These are phyloP conservation scores for Penicillium egyptiacum DNA, from an alignment of 495 filamentous ascomycete genomes.

Conservation along the genomic window DNA sequence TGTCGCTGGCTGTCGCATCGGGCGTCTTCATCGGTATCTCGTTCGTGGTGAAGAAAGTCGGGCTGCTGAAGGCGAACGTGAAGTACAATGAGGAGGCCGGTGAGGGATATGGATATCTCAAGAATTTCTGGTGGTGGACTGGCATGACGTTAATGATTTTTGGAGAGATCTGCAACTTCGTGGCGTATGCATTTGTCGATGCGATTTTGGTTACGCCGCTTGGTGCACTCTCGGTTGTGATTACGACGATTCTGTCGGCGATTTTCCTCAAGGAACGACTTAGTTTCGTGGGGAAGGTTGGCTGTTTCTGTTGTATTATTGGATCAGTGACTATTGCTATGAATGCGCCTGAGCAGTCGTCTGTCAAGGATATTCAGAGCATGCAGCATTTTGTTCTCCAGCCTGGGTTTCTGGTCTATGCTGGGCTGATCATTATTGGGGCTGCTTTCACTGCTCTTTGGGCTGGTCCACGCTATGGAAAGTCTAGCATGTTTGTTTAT, in stretches of 20 bases:
- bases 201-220: constrained; percentile 94
- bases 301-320: constrained; percentile 92
- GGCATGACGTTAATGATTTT: constrained; percentile 98
- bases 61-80: constrained; percentile 85
- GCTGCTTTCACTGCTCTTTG: constrained; percentile 72
- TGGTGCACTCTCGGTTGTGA: constrained; percentile 91
- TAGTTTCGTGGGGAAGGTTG: constrained; percentile 93
- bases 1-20: constrained; percentile 81
- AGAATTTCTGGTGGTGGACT: constrained; percentile 92
- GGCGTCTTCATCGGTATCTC: constrained; percentile 93
- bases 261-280: constrained; percentile 96
- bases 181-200: constrained; percentile 95
- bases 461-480: constrained; percentile 86
- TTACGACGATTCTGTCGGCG: constrained; percentile 88
- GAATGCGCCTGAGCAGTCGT: constrained; percentile 85
- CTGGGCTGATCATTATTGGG: constrained; percentile 78
- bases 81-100: constrained; percentile 97
- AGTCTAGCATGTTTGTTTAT: constrained; percentile 97
- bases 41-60: constrained; percentile 93
- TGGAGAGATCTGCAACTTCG: constrained; percentile 96
- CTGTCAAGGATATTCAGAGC: constrained; percentile 85
- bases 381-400: constrained; percentile 87
- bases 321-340: constrained; percentile 91
- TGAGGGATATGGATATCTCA: constrained; percentile 96
- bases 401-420: constrained; percentile 83